Base-by-base conservation (phyloP, 257 asterid species). In the Misopates orontium region DNA sequence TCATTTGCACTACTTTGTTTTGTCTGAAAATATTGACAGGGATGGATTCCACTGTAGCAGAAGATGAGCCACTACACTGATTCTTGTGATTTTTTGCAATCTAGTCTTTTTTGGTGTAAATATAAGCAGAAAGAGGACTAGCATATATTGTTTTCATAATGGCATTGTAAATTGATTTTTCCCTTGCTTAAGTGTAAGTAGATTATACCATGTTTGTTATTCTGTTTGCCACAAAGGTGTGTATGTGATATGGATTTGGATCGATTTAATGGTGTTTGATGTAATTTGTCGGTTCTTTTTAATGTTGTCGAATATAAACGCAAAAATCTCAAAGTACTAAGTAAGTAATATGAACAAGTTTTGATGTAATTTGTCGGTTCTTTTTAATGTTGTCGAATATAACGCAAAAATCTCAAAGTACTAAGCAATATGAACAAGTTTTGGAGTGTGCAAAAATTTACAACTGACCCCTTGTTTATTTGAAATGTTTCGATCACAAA, bases 11-110 rank as follows among this genome's bases (percentile, higher is more conserved):
- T 66, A 56, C 60, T 51, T 19, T 57, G 12, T 41, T 42, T 12
- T 45, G 23, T 57, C 47, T 48, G n/a, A 55, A 58, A 67, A 80
- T n/a, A n/a, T 75, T 66, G 21, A 47, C 86, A 92, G 98, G 97
- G 97, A 18, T 92, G 98, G 98, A 89, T 89, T 67, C 98, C 97
- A 52, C 83, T 92, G n/a, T 92, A 83, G 83, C 20, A 56, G 78
- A 63, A 41, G 77, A 62, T 67, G 50, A 47, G 28, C 57, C 19
- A 67, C n/a, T 41, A 22, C 49, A 73, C 53, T 58, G 64, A 69
- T 44, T 39, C n/a, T 23, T 12, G 67, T 55, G 64, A 17, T 5
- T 17, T 53, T 70, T 70, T 60, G 15, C 23, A 42, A 41, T 49
- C 0, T 49, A n/a, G 56, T 25, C 31, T 16, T 56, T 9, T 60